phyloP scores from a whole-genome alignment of 2,329 filamentous ascomycete species.

The Curvularia spicifera region DNA sequence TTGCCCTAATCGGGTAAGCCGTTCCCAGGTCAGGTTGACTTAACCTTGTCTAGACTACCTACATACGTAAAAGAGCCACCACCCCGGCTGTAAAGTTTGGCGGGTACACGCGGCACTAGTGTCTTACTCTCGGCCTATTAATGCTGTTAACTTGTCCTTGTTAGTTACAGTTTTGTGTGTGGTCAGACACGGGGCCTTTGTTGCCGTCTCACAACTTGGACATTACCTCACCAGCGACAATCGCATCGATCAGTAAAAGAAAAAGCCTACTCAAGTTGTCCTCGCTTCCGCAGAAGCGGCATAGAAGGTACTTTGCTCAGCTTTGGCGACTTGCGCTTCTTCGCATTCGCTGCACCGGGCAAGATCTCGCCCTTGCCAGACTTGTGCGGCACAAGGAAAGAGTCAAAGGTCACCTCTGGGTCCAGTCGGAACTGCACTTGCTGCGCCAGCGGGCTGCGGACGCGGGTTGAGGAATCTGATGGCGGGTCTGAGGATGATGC shows the following conservation, averaged over 20 bases:
- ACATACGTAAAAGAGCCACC: neutral
- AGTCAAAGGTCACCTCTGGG: slow-evolving; percentile 33
- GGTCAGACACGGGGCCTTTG: neutral
- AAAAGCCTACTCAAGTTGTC: neutral
- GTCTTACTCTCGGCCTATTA: neutral
- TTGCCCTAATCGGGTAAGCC: slow-evolving; percentile 22
- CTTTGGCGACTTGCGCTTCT: slow-evolving; percentile 6
- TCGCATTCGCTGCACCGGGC: slow-evolving; percentile 18
- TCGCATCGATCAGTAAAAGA: neutral
- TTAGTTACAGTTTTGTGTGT: neutral
- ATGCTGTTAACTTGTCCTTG: neutral
- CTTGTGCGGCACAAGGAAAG: slow-evolving; percentile 33
- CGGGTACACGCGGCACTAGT: neutral
- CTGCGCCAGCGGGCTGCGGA: slow-evolving; percentile 21
- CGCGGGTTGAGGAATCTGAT: slow-evolving; percentile 10
- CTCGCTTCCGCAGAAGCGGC: neutral
- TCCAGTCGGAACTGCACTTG: slow-evolving; percentile 17
- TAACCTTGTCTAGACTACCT: neutral
- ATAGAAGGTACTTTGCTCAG: slow-evolving; percentile 9
- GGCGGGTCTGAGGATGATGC: neutral
- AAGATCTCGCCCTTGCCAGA: slow-evolving; percentile 38
- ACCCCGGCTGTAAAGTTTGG: neutral
- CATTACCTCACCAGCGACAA: neutral
- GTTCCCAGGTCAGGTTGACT: slow-evolving; percentile 18
- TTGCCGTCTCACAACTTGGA: neutral